phyloP scores from a whole-genome alignment of 179 eudicot species.

The Silene noctiflora region DNA sequence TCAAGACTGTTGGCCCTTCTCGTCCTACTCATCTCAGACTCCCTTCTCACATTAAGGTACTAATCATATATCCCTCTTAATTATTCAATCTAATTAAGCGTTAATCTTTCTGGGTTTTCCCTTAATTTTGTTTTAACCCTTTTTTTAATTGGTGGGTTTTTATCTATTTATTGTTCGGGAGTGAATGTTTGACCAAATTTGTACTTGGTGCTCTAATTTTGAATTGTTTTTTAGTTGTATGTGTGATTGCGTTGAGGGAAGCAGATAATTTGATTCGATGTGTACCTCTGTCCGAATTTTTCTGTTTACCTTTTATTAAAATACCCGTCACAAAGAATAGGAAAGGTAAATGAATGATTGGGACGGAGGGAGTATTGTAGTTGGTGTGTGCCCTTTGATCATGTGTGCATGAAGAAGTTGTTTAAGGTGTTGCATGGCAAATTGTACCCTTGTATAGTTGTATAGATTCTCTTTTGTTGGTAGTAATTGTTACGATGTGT shows the following conservation, averaged over 20 bases:
- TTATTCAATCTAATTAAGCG: not conserved
- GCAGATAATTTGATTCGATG: not conserved
- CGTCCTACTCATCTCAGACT: conserved; percentile 63
- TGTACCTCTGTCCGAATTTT: too few relatives aligned
- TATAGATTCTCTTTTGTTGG: not conserved
- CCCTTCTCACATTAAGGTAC: conserved; percentile 60
- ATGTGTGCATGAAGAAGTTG: not conserved
- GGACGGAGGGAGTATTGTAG: too few relatives aligned
- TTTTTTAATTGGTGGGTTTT: not conserved
- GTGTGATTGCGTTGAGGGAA: not conserved
- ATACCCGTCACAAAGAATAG: too few relatives aligned
- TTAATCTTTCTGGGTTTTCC: not conserved
- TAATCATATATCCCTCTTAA: not conserved
- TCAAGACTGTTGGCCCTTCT: conserved; percentile 75
- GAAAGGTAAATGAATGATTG: too few relatives aligned
- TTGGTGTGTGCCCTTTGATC: not conserved
- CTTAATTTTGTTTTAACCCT: not conserved
- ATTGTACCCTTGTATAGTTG: not conserved
- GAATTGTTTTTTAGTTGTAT: not conserved
- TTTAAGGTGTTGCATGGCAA: not conserved
- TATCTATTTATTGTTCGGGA: not conserved
- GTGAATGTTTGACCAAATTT: not conserved
- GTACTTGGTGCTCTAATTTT: not conserved
- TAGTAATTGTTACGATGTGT: not conserved
- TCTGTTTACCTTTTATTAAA: too few relatives aligned